Percentiles rank a stretch among this genome's conserved stretches.
phyloP scores from a whole-genome alignment of 345 rosid species.

The Ceriops decandra region DNA sequence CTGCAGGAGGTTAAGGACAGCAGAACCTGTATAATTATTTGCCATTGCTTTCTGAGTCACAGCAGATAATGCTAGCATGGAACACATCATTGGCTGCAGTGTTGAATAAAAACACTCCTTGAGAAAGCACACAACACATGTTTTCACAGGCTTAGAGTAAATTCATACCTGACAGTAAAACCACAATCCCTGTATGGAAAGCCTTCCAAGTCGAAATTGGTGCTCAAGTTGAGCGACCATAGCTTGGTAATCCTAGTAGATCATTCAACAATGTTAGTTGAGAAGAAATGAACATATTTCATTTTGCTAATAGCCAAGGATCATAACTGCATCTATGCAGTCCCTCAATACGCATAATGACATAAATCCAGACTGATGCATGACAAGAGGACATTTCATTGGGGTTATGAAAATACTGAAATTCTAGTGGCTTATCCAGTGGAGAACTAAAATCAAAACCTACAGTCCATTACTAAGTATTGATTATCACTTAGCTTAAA shows the following conservation, averaged over 20 bases:
- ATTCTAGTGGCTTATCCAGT: no score
- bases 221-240: conserved; percentile 98
- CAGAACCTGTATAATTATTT: conserved; percentile 74
- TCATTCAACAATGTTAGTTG: conserved; percentile 1
- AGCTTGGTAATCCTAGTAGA: conserved; percentile 77
- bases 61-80: conserved; percentile 79
- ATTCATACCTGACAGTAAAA: conserved; percentile 89
- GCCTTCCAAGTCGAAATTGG: conserved; percentile 93
- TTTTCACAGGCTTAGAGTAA: conserved; percentile 5
- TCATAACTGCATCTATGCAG: no score
- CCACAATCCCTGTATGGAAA: conserved; percentile 96
- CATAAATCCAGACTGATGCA: no score
- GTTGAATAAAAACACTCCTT: conserved; percentile 20
- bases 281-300: not conserved
- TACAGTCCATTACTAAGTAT: no score
- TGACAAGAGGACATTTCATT: no score
- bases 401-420: no score
- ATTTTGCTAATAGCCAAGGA: not conserved
- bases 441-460: no score
- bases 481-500: no score
- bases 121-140: conserved; percentile 13
- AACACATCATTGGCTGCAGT: conserved; percentile 81
- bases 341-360: no score
- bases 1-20: conserved; percentile 90
- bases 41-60: conserved; percentile 79